phyloP scores from a whole-genome alignment of 495 filamentous ascomycete genomes.

The Daldinia loculata region DNA sequence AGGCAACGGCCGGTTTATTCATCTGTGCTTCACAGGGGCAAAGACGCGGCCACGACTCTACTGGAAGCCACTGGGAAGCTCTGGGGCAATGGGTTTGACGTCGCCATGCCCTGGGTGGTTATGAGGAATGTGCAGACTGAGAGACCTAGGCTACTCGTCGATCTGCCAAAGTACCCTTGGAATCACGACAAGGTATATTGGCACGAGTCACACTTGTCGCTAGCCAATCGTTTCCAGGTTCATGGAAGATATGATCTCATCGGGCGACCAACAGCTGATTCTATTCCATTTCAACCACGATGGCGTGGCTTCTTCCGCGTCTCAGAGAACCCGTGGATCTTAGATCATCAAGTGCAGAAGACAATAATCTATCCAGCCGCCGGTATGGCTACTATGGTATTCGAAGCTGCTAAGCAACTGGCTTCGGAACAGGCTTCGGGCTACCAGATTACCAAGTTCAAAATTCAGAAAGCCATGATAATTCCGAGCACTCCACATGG shows the following conservation, averaged over 20 bases:
- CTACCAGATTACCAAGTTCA: conserved; percentile 35
- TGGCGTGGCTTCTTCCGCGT: conserved; percentile 53
- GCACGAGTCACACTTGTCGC: conserved; percentile 51
- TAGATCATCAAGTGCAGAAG: conserved; percentile 51
- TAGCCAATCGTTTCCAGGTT: conserved; percentile 52
- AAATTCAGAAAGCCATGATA: conserved; percentile 48
- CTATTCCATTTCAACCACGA: conserved; percentile 46
- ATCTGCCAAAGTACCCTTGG: conserved; percentile 56
- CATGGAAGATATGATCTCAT: conserved; percentile 57
- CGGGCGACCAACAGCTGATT: conserved; percentile 42
- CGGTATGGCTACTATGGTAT: conserved; percentile 58
- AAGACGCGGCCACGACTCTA: conserved; percentile 40
- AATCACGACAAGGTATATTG: conserved; percentile 53
- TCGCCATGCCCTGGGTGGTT: conserved; percentile 51
- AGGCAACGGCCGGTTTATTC: conserved; percentile 27
- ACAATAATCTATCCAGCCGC: conserved; percentile 59
- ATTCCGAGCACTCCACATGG: conserved; percentile 42
- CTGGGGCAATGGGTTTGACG: conserved; percentile 48
- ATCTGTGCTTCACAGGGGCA: conserved; percentile 45
- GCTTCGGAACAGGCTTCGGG: conserved; percentile 25
- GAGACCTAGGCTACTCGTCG: conserved; percentile 41
- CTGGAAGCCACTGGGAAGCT: conserved; percentile 48
- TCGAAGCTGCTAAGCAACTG: conserved; percentile 59
- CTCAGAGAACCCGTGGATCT: conserved; percentile 56
- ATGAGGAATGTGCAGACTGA: conserved; percentile 27